A percentile compares a stretch with the other conserved stretches of the same genome.
phyloP scores from a whole-genome alignment of 2,329 filamentous ascomycete genomes.

The Clonostachys chloroleuca region DNA sequence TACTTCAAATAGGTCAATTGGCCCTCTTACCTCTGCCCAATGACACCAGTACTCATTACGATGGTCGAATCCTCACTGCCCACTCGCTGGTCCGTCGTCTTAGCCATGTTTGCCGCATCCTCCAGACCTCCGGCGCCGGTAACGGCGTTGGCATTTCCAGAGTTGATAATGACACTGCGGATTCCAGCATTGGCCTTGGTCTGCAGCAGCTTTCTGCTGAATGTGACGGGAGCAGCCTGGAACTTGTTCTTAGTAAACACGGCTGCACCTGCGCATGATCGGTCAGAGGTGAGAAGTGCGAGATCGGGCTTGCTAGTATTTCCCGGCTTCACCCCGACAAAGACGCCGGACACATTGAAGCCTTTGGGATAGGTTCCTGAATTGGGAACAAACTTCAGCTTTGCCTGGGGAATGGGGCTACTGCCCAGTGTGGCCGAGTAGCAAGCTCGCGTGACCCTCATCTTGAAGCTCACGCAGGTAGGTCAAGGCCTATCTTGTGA shows the following conservation, averaged over 20 bases:
- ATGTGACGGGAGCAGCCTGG: conserved; percentile 90
- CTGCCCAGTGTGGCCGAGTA: conserved; percentile 18
- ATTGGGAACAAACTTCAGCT: conserved; percentile 85
- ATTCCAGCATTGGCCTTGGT: conserved; percentile 65
- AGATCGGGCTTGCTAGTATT: conserved; percentile 92
- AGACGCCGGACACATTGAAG: conserved; percentile 80
- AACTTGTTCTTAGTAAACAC: conserved; percentile 99
- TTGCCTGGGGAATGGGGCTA: conserved; percentile 62
- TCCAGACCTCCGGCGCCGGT: conserved; percentile 86
- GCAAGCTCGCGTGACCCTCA: conserved; percentile 27
- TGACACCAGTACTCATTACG: conserved; percentile 98
- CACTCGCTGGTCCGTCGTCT: conserved; percentile 64
- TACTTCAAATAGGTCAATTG: conserved; percentile 2
- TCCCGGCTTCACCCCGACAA: conserved; percentile 89
- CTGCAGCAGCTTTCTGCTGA: conserved; percentile 70
- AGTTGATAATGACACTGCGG: conserved; percentile 84
- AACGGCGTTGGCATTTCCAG: conserved; percentile 94
- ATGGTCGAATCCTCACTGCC: conserved; percentile 59
- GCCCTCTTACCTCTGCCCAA: conserved; percentile 71
- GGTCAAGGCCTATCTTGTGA: neutral
- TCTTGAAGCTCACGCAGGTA: conserved; percentile 4
- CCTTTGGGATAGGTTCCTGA: conserved; percentile 85
- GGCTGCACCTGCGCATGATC: conserved; percentile 79
- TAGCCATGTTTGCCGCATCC: conserved; percentile 82
- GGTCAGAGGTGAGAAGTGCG: conserved; percentile 81